Percentiles rank a stretch among this genome's conserved stretches.
phyloP scores from a whole-genome alignment of 1,284 basidiomycete species.

The Apiotrichum akiyoshidainum region DNA sequence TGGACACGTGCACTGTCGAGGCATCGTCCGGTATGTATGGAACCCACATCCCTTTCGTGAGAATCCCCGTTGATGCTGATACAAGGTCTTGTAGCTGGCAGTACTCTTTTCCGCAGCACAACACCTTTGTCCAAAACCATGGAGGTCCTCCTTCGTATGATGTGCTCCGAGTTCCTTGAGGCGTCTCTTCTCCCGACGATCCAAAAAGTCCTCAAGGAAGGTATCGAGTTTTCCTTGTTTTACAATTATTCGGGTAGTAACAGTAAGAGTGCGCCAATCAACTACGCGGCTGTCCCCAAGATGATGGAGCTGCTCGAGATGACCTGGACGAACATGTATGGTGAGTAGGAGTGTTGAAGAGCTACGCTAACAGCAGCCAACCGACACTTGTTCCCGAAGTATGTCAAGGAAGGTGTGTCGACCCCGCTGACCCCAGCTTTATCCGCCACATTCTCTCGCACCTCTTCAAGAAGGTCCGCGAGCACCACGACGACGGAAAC shows the following conservation, averaged over 20 bases:
- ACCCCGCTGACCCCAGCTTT: constrained; percentile 13
- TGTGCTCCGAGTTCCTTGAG: constrained; percentile 28
- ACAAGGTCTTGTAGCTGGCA: constrained; percentile 14
- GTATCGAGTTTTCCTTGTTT: constrained; percentile 13
- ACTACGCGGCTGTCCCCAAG: constrained; percentile 5
- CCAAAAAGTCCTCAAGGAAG: constrained; percentile 6
- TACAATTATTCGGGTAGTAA: not conserved
- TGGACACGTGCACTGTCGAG: constrained; percentile 12
- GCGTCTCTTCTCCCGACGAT: constrained; percentile 30
- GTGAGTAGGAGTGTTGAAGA: not conserved
- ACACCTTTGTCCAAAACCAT: constrained; percentile 33
- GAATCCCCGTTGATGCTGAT: constrained; percentile 2
- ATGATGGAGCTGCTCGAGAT: constrained; percentile 19
- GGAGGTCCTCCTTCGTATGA: constrained; percentile 32
- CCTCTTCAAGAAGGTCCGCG: constrained; percentile 27
- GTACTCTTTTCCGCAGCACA: constrained; percentile 33
- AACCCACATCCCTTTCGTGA: not conserved
- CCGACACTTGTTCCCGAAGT: constrained; percentile 32
- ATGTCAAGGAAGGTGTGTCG: not conserved
- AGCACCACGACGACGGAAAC: constrained; percentile 24
- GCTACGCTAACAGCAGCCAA: constrained; percentile 15
- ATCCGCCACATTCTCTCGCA: constrained; percentile 28
- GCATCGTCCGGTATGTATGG: constrained; percentile 7
- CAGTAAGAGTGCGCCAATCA: constrained; percentile 5
- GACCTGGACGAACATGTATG: constrained; percentile 34